Conservation (phyloP, 441 rosid genomes). For the Rhodomyrtus psidioides region DNA sequence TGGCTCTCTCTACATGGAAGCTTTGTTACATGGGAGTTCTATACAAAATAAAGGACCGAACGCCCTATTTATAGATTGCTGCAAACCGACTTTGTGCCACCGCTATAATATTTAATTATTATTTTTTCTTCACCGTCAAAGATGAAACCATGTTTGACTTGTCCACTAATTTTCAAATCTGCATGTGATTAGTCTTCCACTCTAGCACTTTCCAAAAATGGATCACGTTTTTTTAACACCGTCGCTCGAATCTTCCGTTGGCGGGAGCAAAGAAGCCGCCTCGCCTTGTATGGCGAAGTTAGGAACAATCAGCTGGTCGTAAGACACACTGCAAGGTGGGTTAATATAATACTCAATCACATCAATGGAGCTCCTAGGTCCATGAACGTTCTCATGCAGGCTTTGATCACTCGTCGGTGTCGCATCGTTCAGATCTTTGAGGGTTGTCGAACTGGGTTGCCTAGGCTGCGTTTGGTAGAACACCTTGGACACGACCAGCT, state of each 20-base stretch:
- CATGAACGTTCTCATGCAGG: not conserved
- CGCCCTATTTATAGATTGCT: no score
- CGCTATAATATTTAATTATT: no score
- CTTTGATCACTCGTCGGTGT: not conserved
- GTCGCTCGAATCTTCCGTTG: conserved; percentile 54
- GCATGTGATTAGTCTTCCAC: no score
- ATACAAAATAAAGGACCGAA: no score
- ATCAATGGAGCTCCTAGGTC: not conserved
- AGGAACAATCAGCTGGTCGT: conserved; percentile 22
- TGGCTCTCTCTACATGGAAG: no score
- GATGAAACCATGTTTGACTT: no score
- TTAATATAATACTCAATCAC: not conserved
- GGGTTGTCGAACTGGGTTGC: conserved; percentile 43
- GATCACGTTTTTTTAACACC: no score
- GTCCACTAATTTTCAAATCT: no score
- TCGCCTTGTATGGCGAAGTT: conserved; percentile 45
- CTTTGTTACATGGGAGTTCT: no score
- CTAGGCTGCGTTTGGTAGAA: conserved; percentile 97
- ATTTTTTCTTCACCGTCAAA: no score
- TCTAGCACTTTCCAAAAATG: no score
- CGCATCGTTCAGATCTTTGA: conserved; percentile 3
- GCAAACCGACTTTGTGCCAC: no score
- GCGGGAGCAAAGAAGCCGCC: conserved; percentile 48
- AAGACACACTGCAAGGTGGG: conserved; percentile 8
- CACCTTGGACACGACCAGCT: conserved; percentile 74